phyloP scores from a whole-genome alignment of 108 stramenopile species.

The Nitzschia inconspicua region DNA sequence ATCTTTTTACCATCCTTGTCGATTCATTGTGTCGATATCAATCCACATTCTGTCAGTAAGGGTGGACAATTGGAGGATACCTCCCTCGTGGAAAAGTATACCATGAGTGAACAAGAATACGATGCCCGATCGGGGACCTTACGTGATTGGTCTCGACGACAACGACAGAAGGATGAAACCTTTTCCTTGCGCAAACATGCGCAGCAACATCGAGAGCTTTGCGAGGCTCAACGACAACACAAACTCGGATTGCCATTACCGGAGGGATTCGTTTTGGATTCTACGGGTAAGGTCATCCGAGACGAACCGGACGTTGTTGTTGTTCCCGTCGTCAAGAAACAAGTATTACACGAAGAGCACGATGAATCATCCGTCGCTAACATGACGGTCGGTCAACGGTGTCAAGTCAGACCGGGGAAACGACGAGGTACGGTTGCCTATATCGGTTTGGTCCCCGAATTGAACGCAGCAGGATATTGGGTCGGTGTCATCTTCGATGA shows the following conservation, averaged over 20 bases:
- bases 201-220: conserved; percentile 64
- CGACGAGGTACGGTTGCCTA: conserved; percentile 83
- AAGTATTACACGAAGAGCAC: neutral
- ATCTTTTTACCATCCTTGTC: too few relatives aligned
- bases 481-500: conserved; percentile 96
- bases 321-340: neutral
- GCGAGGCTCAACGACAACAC: conserved; percentile 56
- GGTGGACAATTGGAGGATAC: conserved; percentile 90
- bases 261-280: conserved; percentile 59
- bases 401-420: conserved; percentile 90
- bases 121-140: conserved; percentile 88
- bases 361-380: conserved; percentile 29
- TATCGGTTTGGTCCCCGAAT: conserved; percentile 74
- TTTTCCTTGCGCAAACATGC: conserved; percentile 84
- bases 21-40: conserved; percentile 87
- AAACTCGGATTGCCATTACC: conserved; percentile 58
- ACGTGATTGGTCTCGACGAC: conserved; percentile 85
- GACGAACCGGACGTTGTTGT: conserved; percentile 22
- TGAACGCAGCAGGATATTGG: conserved; percentile 78
- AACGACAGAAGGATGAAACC: conserved; percentile 78
- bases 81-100: conserved; percentile 87
- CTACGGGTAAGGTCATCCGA: conserved; percentile 47
- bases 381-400: conserved; percentile 71
- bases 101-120: conserved; percentile 94
- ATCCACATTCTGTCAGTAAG: conserved; percentile 81